Percentiles rank a stretch among this genome's conserved stretches.
phyloP scores from a whole-genome alignment of 2,329 filamentous ascomycete species.

The Apiospora hydei region DNA sequence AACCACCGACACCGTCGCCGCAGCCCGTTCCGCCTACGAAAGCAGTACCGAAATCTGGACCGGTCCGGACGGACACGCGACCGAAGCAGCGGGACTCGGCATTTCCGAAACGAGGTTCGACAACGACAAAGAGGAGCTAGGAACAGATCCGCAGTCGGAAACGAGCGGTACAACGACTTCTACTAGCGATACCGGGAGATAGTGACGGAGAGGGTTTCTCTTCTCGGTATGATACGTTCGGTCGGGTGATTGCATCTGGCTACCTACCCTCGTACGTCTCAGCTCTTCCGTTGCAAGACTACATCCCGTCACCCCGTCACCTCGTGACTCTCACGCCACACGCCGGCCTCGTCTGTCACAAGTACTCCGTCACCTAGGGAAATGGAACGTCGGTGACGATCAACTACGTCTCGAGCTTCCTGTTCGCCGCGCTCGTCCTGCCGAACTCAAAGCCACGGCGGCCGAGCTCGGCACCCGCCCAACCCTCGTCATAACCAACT shows the following conservation, averaged over 20 bases:
- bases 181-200: no score
- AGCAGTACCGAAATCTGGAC: background rate
- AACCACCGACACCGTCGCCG: background rate
- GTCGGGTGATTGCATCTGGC: no score
- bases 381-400: slow-evolving; percentile 58
- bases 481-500: slow-evolving; percentile 39
- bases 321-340: slow-evolving; percentile 26
- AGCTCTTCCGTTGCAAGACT: no score
- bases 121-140: background rate
- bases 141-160: no score
- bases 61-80: background rate
- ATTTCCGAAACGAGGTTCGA: background rate
- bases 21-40: background rate
- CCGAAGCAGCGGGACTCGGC: background rate
- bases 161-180: no score
- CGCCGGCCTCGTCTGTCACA: slow-evolving; percentile 46
- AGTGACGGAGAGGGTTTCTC: no score
- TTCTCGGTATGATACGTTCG: no score
- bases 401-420: slow-evolving; percentile 61
- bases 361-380: slow-evolving; percentile 47
- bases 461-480: slow-evolving; percentile 33
- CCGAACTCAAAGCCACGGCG: slow-evolving; percentile 56
- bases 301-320: no score
- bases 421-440: slow-evolving; percentile 57
- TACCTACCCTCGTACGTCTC: no score